Evolutionary conservation across 495 filamentous ascomycete genomes (phyloP).

Genomic region (Podospora anserina): DNA sequence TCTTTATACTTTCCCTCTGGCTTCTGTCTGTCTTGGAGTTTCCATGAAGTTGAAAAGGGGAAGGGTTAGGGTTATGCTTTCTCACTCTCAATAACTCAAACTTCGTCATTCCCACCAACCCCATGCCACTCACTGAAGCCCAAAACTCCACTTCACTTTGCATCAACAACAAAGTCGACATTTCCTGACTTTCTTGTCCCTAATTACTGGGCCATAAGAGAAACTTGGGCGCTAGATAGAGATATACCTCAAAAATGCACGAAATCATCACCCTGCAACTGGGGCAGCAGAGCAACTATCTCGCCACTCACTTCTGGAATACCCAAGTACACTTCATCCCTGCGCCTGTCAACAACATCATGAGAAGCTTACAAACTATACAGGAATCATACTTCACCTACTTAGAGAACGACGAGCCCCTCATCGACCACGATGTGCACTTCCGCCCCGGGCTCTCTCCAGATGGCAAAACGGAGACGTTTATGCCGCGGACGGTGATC

Average conservation of each 20-base stretch:
- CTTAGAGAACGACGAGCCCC: constrained; percentile 56
- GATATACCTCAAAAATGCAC: constrained; percentile 60
- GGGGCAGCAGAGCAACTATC: constrained; percentile 86
- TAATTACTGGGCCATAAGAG: too few relatives aligned
- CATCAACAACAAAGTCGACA: too few relatives aligned
- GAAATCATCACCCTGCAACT: constrained; percentile 94
- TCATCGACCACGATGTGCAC: constrained; percentile 86
- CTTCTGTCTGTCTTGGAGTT: too few relatives aligned
- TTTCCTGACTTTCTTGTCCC: too few relatives aligned
- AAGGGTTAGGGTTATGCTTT: too few relatives aligned
- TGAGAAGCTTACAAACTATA: constrained; percentile 12
- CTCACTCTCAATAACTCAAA: too few relatives aligned
- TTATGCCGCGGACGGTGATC: constrained; percentile 82
- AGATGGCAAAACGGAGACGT: constrained; percentile 77
- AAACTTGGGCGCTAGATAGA: too few relatives aligned
- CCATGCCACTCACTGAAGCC: too few relatives aligned
- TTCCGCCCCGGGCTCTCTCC: constrained; percentile 84
- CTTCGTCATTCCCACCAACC: too few relatives aligned
- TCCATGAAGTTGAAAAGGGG: too few relatives aligned
- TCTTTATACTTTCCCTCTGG: too few relatives aligned
- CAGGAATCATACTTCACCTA: constrained; percentile 99
- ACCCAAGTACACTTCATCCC: constrained; percentile 51
- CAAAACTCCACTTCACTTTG: too few relatives aligned
- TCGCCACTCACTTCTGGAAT: constrained; percentile 99
- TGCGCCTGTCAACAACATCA: not conserved